phyloP scores from a whole-genome alignment of 1,284 basidiomycete species.

The Apiotrichum akiyoshidainum region DNA sequence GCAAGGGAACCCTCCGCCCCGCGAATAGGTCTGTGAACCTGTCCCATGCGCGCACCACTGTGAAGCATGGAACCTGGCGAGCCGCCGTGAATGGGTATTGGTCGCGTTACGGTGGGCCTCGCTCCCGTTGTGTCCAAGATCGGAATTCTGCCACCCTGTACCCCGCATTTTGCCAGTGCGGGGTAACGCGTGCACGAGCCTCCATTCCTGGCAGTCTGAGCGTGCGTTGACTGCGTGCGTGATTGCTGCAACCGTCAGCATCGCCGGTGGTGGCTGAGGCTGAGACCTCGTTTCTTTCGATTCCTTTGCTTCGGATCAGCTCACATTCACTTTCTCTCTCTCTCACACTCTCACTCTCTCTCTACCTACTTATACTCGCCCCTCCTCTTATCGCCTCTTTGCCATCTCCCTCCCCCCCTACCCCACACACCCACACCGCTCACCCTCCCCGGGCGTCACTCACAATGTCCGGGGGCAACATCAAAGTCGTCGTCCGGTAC shows the following conservation, averaged over 20 bases:
- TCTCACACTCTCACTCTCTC: no score
- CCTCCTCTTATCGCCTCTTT: not conserved
- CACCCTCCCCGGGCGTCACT: constrained; percentile 6
- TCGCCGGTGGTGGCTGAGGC: not conserved
- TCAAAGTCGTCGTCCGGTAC: constrained; percentile 79
- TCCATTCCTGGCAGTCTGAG: not conserved
- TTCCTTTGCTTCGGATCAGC: not conserved
- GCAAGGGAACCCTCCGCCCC: no score
- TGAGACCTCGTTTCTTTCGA: not conserved
- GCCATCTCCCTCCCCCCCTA: not conserved
- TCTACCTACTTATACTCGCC: not conserved
- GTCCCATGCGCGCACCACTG: no score
- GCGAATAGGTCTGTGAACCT: no score
- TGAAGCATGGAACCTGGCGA: no score
- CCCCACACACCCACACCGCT: not conserved
- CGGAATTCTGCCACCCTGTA: not conserved
- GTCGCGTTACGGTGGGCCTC: no score
- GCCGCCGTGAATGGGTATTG: no score
- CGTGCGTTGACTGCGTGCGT: no score
- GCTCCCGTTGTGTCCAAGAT: no score
- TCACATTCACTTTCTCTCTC: no score
- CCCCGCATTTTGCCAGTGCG: not conserved
- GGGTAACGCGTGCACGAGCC: constrained; percentile 1
- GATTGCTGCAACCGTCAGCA: no score
- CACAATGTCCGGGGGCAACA: constrained; percentile 62